phyloP scores from a whole-genome alignment of 2,329 filamentous ascomycete species.

The Phialocephala subalpina region DNA sequence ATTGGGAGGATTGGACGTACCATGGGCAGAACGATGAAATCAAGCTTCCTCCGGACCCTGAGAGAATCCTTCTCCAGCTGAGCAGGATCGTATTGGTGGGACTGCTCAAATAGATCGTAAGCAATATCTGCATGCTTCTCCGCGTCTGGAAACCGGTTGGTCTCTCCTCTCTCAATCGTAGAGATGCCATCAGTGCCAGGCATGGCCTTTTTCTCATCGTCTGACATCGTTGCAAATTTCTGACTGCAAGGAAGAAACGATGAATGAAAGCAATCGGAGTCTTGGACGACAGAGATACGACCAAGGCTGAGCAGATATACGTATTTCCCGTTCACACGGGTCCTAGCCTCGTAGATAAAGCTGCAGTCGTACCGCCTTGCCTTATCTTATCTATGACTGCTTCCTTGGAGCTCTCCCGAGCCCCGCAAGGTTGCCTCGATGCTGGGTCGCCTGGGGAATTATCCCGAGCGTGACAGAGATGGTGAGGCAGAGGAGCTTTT shows the following conservation, averaged over 20 bases:
- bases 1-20: slow-evolving; percentile 29
- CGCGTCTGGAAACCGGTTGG: not conserved
- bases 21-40: slow-evolving; percentile 48
- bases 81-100: slow-evolving; percentile 46
- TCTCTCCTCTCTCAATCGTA: slow-evolving; percentile 7
- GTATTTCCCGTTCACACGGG: not conserved
- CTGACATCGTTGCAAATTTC: slow-evolving; percentile 8
- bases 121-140: slow-evolving; percentile 18
- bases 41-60: slow-evolving; percentile 46
- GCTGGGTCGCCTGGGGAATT: not conserved
- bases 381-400: not conserved
- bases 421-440: not conserved
- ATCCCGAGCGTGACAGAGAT: not conserved
- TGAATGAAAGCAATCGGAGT: not conserved
- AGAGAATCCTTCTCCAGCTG: slow-evolving; percentile 45
- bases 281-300: not conserved
- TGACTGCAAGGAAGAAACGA: not conserved
- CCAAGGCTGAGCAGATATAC: not conserved
- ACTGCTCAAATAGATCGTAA: slow-evolving; percentile 43
- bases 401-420: not conserved
- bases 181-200: slow-evolving; percentile 12
- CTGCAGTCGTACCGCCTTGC: not conserved
- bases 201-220: slow-evolving; percentile 10
- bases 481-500: not conserved
- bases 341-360: not conserved